These are phyloP conservation scores for Vanrija pseudolonga DNA, from an alignment of 1,284 basidiomycete species.

Conservation along the genomic window DNA sequence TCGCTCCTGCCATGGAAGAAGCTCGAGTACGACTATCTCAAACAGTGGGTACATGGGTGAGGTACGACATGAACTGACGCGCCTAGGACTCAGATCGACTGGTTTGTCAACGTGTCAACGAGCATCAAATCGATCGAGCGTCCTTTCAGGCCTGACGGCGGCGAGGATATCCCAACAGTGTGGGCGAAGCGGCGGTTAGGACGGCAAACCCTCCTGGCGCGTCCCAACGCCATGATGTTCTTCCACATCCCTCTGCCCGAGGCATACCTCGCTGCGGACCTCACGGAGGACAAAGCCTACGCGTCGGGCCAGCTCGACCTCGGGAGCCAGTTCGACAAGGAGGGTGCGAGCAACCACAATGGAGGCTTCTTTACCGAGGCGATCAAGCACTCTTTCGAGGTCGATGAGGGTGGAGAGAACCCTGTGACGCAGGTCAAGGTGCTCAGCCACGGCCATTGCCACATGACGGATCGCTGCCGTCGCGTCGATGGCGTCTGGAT, in stretches of 20 bases:
- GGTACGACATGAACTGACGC: not conserved
- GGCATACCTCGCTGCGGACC: slow-evolving; percentile 20
- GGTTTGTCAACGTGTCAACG: slow-evolving; percentile 76
- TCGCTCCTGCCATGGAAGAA: slow-evolving; percentile 49
- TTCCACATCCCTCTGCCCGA: slow-evolving; percentile 91
- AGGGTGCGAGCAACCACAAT: slow-evolving; percentile 61
- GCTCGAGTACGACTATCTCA: slow-evolving; percentile 72
- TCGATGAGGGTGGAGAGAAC: slow-evolving; percentile 48
- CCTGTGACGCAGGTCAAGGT: slow-evolving; percentile 51
- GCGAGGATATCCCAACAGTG: slow-evolving; percentile 62
- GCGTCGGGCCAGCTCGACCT: slow-evolving; percentile 62
- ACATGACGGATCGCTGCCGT: slow-evolving; percentile 81
- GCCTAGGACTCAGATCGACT: slow-evolving; percentile 65
- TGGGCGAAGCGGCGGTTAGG: slow-evolving; percentile 50
- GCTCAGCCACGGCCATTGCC: slow-evolving; percentile 81
- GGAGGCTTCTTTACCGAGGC: slow-evolving; percentile 78
- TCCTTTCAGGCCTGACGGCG: slow-evolving; percentile 72
- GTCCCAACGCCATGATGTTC: slow-evolving; percentile 89
- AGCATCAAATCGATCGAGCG: slow-evolving; percentile 68
- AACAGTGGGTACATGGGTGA: slow-evolving; percentile 29
- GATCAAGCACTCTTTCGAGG: slow-evolving; percentile 56
- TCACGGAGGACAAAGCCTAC: slow-evolving; percentile 8
- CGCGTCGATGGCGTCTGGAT: slow-evolving; percentile 77
- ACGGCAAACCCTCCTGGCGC: slow-evolving; percentile 59
- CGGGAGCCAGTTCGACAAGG: slow-evolving; percentile 61